A percentile compares a stretch with the other conserved stretches of the same genome.
phyloP scores from a whole-genome alignment of 805 yeast genomes.

The Babjeviella inositovora region DNA sequence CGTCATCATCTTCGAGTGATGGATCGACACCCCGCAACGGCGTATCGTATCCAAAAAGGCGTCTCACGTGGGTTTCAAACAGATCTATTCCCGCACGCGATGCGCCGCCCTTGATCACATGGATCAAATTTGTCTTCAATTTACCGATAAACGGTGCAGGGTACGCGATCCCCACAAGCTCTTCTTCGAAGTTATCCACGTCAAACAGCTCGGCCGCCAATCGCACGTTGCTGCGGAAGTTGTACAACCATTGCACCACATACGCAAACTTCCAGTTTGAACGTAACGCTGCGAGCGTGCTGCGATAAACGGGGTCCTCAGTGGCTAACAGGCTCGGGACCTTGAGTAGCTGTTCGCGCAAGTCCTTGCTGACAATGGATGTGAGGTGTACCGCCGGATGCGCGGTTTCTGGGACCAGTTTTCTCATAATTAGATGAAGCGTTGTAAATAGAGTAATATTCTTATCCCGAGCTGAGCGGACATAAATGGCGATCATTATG shows the following conservation, averaged over 20 bases:
- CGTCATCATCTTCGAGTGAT: conserved; percentile 5
- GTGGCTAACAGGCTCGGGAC: conserved; percentile 19
- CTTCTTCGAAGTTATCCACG: conserved; percentile 46
- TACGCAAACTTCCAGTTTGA: conserved; percentile 17
- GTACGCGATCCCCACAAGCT: conserved; percentile 19
- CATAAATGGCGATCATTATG: too few species aligned
- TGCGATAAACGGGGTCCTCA: conserved; percentile 17
- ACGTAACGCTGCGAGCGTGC: conserved; percentile 13
- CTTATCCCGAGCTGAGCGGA: too few species aligned
- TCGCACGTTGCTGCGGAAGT: conserved; percentile 32
- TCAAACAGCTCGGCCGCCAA: conserved; percentile 36
- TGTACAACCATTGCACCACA: conserved; percentile 38
- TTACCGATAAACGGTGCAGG: conserved; percentile 19
- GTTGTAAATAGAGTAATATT: too few species aligned
- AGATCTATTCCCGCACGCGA: conserved; percentile 12
- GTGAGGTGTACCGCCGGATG: conserved; percentile 10
- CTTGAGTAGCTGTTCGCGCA: conserved; percentile 14
- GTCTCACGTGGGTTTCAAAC: conserved; percentile 16
- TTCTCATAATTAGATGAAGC: too few species aligned
- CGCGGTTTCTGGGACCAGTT: too few species aligned
- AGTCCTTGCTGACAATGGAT: conserved; percentile 14
- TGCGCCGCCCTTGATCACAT: conserved; percentile 20
- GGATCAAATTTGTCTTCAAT: conserved; percentile 23
- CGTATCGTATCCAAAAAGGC: conserved; percentile 15
- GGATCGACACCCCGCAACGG: conserved; percentile 14